A percentile compares a stretch with the other conserved stretches of the same genome.
Conservation (phyloP, 2,329 filamentous ascomycete genomes). For the Fusarium sp. region DNA sequence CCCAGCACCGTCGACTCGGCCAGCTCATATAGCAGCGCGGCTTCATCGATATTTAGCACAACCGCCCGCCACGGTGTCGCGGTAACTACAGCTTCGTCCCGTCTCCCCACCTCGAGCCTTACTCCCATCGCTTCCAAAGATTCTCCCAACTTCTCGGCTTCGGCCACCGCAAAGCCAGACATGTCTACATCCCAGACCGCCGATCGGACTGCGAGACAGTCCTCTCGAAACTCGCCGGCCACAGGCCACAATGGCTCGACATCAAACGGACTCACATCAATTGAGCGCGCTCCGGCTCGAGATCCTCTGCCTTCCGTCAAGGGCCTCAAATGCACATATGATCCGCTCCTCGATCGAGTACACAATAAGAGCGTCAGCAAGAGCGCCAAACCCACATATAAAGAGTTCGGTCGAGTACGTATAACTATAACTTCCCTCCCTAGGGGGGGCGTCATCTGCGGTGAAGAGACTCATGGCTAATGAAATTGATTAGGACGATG, state of each 20-base stretch:
- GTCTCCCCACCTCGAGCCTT: constrained; percentile 58
- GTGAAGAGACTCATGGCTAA: constrained; percentile 69
- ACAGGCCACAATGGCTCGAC: constrained; percentile 51
- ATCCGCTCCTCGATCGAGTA: constrained; percentile 67
- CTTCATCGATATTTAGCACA: constrained; percentile 77
- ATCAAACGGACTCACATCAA: constrained; percentile 52
- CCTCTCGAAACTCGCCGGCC: constrained; percentile 47
- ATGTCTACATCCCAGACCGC: constrained; percentile 65
- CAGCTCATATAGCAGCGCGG: constrained; percentile 77
- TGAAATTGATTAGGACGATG: constrained; percentile 77
- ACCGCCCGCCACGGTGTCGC: constrained; percentile 58
- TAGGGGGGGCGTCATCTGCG: constrained; percentile 72
- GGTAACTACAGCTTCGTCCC: constrained; percentile 55
- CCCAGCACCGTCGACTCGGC: constrained; percentile 78
- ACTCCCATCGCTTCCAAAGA: constrained; percentile 66
- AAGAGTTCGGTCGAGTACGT: constrained; percentile 77
- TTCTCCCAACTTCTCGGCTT: constrained; percentile 64
- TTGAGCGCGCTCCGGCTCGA: constrained; percentile 66
- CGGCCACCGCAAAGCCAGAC: constrained; percentile 65
- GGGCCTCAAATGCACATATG: constrained; percentile 71
- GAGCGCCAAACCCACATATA: constrained; percentile 70
- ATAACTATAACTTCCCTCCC: constrained; percentile 58
- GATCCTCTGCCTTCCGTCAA: constrained; percentile 66
- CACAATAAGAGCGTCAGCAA: constrained; percentile 65
- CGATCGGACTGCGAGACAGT: constrained; percentile 51